Evolutionary conservation across 1,139 yeast genomes (phyloP).

Genomic region (Hansenula sp.): DNA sequence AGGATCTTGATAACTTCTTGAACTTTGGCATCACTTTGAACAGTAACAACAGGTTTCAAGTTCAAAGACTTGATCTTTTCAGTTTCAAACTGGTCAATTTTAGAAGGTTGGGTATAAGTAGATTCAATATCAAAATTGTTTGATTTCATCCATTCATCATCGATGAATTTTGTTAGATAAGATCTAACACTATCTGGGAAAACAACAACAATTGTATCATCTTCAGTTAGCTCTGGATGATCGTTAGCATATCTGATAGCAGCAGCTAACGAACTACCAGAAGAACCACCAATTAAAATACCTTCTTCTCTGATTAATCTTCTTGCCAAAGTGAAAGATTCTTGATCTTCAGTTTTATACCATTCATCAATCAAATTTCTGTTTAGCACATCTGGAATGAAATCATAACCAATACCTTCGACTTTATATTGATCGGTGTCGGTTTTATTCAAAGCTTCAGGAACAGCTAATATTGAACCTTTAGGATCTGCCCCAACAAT

Average conservation of each 20-base stretch:
- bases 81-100: slow-evolving; percentile 45
- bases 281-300: slow-evolving; percentile 82
- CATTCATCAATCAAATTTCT: slow-evolving; percentile 68
- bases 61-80: slow-evolving; percentile 68
- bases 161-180: slow-evolving; percentile 82
- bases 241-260: slow-evolving; percentile 69
- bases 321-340: slow-evolving; percentile 77
- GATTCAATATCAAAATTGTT: slow-evolving; percentile 59
- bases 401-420: slow-evolving; percentile 92
- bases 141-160: slow-evolving; percentile 87
- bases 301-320: slow-evolving; percentile 85
- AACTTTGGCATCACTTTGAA: slow-evolving; percentile 57
- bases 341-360: slow-evolving; percentile 85
- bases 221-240: slow-evolving; percentile 56
- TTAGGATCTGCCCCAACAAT: slow-evolving; percentile 84
- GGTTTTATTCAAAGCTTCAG: slow-evolving; percentile 65
- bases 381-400: slow-evolving; percentile 77
- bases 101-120: slow-evolving; percentile 35
- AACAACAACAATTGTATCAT: slow-evolving; percentile 74
- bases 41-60: slow-evolving; percentile 80
- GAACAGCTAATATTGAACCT: slow-evolving; percentile 82
- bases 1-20: slow-evolving; percentile 67
- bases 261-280: slow-evolving; percentile 83
- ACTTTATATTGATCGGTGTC: slow-evolving; percentile 64
- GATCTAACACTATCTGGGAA: slow-evolving; percentile 89